A percentile compares a stretch with the other conserved stretches of the same genome.
Evolutionary conservation across 805 yeast species (phyloP).

Genomic region (Candida sakaeoensis): DNA sequence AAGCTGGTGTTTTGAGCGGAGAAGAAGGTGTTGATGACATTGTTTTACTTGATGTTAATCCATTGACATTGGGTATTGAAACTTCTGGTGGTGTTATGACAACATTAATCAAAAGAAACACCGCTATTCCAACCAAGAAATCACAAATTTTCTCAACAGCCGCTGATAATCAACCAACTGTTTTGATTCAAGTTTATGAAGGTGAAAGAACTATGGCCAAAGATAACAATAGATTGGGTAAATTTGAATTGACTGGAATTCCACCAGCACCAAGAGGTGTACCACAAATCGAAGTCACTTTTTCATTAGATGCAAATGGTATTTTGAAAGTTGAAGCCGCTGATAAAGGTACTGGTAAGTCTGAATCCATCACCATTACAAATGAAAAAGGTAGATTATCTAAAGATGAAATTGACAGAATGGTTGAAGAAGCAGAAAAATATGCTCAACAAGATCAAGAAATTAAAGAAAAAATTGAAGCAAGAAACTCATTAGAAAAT

Average conservation of each 20-base stretch:
- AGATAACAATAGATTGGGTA: slow-evolving; percentile 88
- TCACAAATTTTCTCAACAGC: slow-evolving; percentile 95
- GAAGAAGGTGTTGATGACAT: slow-evolving; percentile 53
- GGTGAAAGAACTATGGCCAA: slow-evolving; percentile 95
- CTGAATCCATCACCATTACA: slow-evolving; percentile 85
- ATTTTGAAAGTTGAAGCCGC: slow-evolving; percentile 81
- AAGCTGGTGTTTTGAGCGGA: slow-evolving; percentile 96
- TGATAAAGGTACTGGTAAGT: slow-evolving; percentile 93
- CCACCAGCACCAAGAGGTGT: slow-evolving; percentile 93
- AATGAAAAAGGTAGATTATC: slow-evolving; percentile 93
- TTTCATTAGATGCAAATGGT: slow-evolving; percentile 83
- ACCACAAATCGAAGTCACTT: slow-evolving; percentile 88
- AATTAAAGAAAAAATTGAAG: slow-evolving; percentile 78
- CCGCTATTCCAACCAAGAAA: slow-evolving; percentile 93
- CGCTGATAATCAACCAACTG: slow-evolving; percentile 95
- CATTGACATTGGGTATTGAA: slow-evolving; percentile 92
- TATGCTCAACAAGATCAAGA: slow-evolving; percentile 87
- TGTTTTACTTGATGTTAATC: slow-evolving; percentile 84
- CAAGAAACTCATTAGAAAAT: slow-evolving; percentile 84
- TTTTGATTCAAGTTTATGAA: slow-evolving; percentile 87
- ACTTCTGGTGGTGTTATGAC: slow-evolving; percentile 98
- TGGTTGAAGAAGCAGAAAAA: slow-evolving; percentile 97
- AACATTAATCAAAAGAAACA: slow-evolving; percentile 88
- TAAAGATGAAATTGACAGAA: slow-evolving; percentile 92
- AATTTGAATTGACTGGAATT: slow-evolving; percentile 80